These are phyloP conservation scores for Penicillium sp. DNA, from an alignment of 2,329 filamentous ascomycete genomes.

Conservation along the genomic window DNA sequence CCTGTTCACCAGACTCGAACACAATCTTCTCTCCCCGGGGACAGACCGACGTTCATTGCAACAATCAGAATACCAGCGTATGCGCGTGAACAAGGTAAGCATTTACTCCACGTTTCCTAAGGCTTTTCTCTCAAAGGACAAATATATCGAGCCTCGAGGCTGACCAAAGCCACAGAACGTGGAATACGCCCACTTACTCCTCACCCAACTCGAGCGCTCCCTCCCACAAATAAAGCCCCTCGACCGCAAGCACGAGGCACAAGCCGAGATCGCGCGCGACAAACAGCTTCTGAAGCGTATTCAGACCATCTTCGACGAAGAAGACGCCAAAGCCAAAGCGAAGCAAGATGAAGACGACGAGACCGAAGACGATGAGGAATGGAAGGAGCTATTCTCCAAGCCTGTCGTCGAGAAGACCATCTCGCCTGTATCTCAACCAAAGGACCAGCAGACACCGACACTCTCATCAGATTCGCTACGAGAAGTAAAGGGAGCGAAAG, in stretches of 20 bases:
- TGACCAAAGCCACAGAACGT: conserved; percentile 36
- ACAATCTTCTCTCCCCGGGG: conserved; percentile 42
- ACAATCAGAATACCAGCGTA: conserved; percentile 43
- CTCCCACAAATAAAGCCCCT: conserved; percentile 41
- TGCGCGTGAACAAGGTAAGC: conserved; percentile 41
- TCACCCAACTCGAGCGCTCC: conserved; percentile 42
- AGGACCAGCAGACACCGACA: background rate
- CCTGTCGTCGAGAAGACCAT: conserved; percentile 18
- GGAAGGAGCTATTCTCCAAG: conserved; percentile 29
- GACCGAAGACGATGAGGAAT: conserved; percentile 23
- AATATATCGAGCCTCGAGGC: background rate
- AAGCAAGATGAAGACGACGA: conserved; percentile 12
- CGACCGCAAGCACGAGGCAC: conserved; percentile 39
- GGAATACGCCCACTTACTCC: conserved; percentile 45
- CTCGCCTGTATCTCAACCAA: background rate
- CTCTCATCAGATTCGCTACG: background rate
- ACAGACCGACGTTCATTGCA: conserved; percentile 39
- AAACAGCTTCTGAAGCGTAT: conserved; percentile 35
- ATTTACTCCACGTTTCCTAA: background rate
- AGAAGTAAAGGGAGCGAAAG: background rate
- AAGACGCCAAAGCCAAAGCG: conserved; percentile 24
- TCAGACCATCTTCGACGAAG: conserved; percentile 33
- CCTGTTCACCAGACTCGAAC: conserved; percentile 44
- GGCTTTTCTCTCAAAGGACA: accelerated
- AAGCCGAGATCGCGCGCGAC: conserved; percentile 42